phyloP scores from a whole-genome alignment of 495 filamentous ascomycete species.

The Xylaria intraflava region DNA sequence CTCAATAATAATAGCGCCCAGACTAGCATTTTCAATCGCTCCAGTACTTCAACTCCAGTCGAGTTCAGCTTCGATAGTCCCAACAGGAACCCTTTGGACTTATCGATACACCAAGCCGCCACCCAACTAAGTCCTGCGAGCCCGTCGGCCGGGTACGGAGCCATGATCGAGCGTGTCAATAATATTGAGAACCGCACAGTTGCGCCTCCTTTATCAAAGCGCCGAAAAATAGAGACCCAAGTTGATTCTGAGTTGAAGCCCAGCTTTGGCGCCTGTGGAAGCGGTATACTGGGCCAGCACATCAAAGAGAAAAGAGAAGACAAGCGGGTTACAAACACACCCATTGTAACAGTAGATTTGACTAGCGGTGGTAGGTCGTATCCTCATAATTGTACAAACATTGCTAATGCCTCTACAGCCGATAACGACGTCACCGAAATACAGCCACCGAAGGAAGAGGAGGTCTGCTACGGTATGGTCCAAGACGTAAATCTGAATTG shows the following conservation, averaged over 20 bases:
- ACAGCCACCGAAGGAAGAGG: constrained; percentile 41
- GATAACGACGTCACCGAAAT: constrained; percentile 52
- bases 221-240: constrained; percentile 51
- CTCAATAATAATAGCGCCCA: constrained; percentile 6
- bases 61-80: constrained; percentile 42
- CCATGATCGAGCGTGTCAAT: constrained; percentile 62
- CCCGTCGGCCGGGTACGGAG: constrained; percentile 32
- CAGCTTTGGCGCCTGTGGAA: constrained; percentile 38
- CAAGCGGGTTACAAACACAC: constrained; percentile 24
- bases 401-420: constrained; percentile 20
- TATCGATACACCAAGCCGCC: constrained; percentile 5
- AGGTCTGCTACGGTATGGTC: constrained; percentile 82
- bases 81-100: constrained; percentile 9
- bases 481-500: constrained; percentile 63
- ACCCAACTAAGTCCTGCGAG: neutral
- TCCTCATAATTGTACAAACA: neutral
- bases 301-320: constrained; percentile 52
- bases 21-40: constrained; percentile 9
- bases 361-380: constrained; percentile 45
- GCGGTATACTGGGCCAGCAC: constrained; percentile 57
- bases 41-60: constrained; percentile 14
- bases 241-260: constrained; percentile 35
- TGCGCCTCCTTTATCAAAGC: constrained; percentile 57
- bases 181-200: constrained; percentile 59
- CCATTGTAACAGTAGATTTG: constrained; percentile 55